Conservation (phyloP, 2,329 filamentous ascomycete genomes). For the Aspergillus sp. region DNA sequence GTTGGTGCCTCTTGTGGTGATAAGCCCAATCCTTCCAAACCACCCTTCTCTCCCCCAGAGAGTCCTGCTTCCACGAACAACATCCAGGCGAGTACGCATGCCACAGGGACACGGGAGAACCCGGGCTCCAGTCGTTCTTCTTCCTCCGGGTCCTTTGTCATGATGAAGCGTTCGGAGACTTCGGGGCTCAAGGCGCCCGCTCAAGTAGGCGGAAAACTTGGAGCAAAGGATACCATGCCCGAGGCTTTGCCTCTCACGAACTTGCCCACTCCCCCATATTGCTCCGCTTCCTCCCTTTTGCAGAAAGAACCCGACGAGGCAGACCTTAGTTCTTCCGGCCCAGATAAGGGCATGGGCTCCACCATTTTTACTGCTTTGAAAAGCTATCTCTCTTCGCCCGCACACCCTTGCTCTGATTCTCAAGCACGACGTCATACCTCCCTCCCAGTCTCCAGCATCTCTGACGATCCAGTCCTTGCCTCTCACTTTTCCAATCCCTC, state of each 20-base stretch:
- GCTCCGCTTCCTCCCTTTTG: conserved; percentile 38
- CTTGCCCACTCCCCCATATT: conserved; percentile 41
- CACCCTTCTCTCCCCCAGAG: conserved; percentile 34
- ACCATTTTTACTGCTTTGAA: conserved; percentile 39
- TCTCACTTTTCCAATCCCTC: conserved; percentile 66
- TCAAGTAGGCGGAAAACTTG: conserved; percentile 17
- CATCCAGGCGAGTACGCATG: conserved; percentile 18
- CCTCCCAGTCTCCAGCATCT: conserved; percentile 59
- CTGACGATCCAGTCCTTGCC: conserved; percentile 62
- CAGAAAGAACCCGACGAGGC: conserved; percentile 40
- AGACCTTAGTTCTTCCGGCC: conserved; percentile 32
- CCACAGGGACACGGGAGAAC: conserved; percentile 18
- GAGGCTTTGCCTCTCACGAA: conserved; percentile 28
- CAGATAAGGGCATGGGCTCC: conserved; percentile 35
- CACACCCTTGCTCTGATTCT: conserved; percentile 26
- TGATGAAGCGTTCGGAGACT: conserved; percentile 34
- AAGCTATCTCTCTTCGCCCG: conserved; percentile 38
- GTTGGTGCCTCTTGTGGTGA: conserved; percentile 86
- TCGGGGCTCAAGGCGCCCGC: conserved; percentile 23
- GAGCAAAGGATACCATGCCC: conserved; percentile 20
- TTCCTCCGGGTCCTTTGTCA: conserved; percentile 38
- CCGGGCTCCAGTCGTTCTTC: conserved; percentile 23
- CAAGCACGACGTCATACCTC: conserved; percentile 42
- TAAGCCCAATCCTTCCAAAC: conserved; percentile 49
- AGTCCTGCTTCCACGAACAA: conserved; percentile 19